Conservation (phyloP, 1,139 yeast species). For the Ogataea hybrid region DNA sequence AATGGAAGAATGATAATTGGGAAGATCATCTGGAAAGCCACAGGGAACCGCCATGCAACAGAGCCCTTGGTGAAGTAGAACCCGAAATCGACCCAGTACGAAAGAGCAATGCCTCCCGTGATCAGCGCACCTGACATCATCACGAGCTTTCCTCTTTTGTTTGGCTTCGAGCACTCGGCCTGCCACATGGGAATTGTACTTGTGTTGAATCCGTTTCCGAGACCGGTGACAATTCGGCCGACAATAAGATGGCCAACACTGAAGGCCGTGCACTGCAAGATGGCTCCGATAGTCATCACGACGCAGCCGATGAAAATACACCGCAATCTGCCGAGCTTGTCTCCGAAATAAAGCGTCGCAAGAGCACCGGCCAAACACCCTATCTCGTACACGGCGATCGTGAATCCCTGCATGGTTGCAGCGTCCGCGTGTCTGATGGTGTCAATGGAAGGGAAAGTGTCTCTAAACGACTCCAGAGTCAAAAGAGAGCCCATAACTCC, state of each 20-base stretch:
- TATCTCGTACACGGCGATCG: constrained; percentile 41
- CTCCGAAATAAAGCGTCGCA: constrained; percentile 48
- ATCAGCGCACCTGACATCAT: constrained; percentile 49
- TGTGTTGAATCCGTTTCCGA: constrained; percentile 56
- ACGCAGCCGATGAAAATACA: constrained; percentile 44
- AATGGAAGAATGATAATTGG: constrained; percentile 36
- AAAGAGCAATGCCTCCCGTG: constrained; percentile 45
- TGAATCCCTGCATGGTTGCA: constrained; percentile 38
- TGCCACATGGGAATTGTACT: constrained; percentile 59
- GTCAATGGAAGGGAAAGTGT: constrained; percentile 34
- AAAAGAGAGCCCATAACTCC: constrained; percentile 54
- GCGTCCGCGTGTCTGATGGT: constrained; percentile 24
- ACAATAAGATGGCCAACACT: constrained; percentile 48
- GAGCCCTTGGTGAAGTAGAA: constrained; percentile 36
- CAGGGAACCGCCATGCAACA: constrained; percentile 45
- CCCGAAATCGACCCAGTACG: constrained; percentile 57
- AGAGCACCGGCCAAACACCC: constrained; percentile 56
- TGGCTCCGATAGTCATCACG: constrained; percentile 48
- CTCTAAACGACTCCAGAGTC: constrained; percentile 42
- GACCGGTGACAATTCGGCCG: constrained; percentile 54
- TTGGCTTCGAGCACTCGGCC: constrained; percentile 51
- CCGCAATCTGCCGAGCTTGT: constrained; percentile 47
- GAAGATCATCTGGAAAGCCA: constrained; percentile 38
- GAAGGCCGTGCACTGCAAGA: constrained; percentile 44
- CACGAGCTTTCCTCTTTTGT: constrained; percentile 49